Percentiles rank a stretch among this genome's conserved stretches.
These are phyloP conservation scores for Gossypium mustelinum DNA, from an alignment of 345 rosid species.

Conservation along the genomic window DNA sequence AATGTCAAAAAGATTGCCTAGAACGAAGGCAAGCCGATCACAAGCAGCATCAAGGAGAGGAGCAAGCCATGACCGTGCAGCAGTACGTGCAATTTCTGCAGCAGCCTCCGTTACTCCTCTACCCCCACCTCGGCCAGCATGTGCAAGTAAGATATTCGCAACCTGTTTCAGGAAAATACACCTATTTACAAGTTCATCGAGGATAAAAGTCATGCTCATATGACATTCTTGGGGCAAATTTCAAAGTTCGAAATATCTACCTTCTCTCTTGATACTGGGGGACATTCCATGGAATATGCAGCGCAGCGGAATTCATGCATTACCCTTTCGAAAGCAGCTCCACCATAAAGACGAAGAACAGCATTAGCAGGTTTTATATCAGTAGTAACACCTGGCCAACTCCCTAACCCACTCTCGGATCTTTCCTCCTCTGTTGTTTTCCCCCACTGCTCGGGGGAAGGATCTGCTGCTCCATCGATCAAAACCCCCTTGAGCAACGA, in stretches of 20 bases:
- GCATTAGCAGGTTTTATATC: slow-evolving; percentile 87
- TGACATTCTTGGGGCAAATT: background rate
- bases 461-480: slow-evolving; percentile 97
- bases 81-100: slow-evolving; percentile 92
- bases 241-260: slow-evolving; percentile 29
- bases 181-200: background rate
- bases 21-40: slow-evolving; percentile 83
- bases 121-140: slow-evolving; percentile 89
- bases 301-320: slow-evolving; percentile 94
- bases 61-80: slow-evolving; percentile 96
- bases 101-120: slow-evolving; percentile 90
- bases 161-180: slow-evolving; percentile 46
- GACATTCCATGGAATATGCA: slow-evolving; percentile 91
- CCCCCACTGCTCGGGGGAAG: slow-evolving; percentile 98
- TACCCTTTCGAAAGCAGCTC: slow-evolving; percentile 97
- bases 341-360: slow-evolving; percentile 86
- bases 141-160: slow-evolving; percentile 89
- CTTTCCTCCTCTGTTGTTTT: slow-evolving; percentile 83
- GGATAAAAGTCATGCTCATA: slow-evolving; percentile 9
- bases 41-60: slow-evolving; percentile 96
- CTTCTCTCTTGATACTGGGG: slow-evolving; percentile 92
- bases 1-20: slow-evolving; percentile 79
- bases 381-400: slow-evolving; percentile 86
- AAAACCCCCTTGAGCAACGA: slow-evolving; percentile 57
- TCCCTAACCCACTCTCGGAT: slow-evolving; percentile 81